Percentiles rank a stretch among this genome's conserved stretches.
Conservation (phyloP, 768 basidiomycete genomes). For the Psilocybe azurescens region DNA sequence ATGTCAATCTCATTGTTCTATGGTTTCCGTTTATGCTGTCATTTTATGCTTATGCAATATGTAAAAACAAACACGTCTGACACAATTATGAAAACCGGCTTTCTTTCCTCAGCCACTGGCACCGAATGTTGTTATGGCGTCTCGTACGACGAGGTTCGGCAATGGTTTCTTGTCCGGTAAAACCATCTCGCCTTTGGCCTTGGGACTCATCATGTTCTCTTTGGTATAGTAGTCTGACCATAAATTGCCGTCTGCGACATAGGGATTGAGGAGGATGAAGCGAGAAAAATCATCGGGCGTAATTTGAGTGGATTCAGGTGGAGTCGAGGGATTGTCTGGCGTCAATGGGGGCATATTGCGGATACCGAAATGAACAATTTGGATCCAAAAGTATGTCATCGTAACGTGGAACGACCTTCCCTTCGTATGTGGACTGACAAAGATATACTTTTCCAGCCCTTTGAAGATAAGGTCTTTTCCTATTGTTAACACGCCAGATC, state of each 20-base stretch:
- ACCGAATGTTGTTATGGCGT: slow-evolving; percentile 33
- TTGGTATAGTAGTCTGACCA: slow-evolving; percentile 51
- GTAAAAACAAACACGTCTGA: neutral
- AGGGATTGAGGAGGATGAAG: slow-evolving; percentile 46
- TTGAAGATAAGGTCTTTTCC: slow-evolving; percentile 51
- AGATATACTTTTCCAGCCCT: slow-evolving; percentile 45
- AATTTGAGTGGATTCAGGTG: neutral
- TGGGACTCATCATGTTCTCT: slow-evolving; percentile 46
- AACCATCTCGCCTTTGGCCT: slow-evolving; percentile 46
- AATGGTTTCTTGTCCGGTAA: slow-evolving; percentile 49
- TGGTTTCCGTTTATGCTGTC: neutral
- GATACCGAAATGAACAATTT: slow-evolving; percentile 53
- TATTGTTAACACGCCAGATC: slow-evolving; percentile 12
- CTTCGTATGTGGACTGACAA: slow-evolving; percentile 38
- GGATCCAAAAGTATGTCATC: slow-evolving; percentile 59
- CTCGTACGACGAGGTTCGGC: slow-evolving; percentile 42
- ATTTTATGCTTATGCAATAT: neutral
- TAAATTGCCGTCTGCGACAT: slow-evolving; percentile 44
- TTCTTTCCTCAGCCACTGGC: neutral
- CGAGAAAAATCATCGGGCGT: slow-evolving; percentile 35
- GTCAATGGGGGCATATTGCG: slow-evolving; percentile 34
- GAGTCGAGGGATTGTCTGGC: neutral
- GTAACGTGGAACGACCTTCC: slow-evolving; percentile 47
- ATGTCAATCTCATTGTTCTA: neutral
- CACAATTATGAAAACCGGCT: neutral